These are phyloP conservation scores for Daedaleopsis sinensis DNA, from an alignment of 768 basidiomycete genomes.

Conservation along the genomic window DNA sequence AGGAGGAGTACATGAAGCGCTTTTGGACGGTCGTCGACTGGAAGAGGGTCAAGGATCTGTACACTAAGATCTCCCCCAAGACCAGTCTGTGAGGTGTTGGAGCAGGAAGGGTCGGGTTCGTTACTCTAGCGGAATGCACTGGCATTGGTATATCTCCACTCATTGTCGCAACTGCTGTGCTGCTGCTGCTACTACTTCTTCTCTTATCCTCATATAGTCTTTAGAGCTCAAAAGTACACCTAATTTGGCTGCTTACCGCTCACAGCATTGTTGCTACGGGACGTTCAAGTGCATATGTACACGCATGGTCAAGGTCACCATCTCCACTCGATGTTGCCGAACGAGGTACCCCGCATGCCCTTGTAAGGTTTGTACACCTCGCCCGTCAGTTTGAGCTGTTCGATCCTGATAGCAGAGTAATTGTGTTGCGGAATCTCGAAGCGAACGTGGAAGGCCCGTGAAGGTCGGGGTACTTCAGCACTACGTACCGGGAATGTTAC, in stretches of 20 bases:
- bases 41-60: slow-evolving; percentile 51
- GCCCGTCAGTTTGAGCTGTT: slow-evolving; percentile 78
- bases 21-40: slow-evolving; percentile 89
- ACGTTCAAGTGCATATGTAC: slow-evolving; percentile 2
- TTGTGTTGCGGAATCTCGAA: slow-evolving; percentile 73
- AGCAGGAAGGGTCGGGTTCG: too few relatives aligned
- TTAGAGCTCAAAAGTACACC: slow-evolving; percentile 23
- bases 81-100: too few relatives aligned
- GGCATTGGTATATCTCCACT: neutral
- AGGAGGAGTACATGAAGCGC: slow-evolving; percentile 80
- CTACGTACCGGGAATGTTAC: slow-evolving; percentile 29
- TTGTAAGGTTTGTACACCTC: slow-evolving; percentile 92
- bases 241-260: slow-evolving; percentile 7
- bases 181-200: slow-evolving; percentile 2
- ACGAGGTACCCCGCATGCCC: slow-evolving; percentile 73
- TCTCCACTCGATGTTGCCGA: slow-evolving; percentile 71
- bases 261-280: neutral
- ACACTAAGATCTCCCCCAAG: slow-evolving; percentile 11
- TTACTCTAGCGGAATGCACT: too few relatives aligned
- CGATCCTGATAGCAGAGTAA: slow-evolving; percentile 82
- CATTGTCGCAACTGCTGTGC: neutral
- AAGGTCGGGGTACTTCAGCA: slow-evolving; percentile 56
- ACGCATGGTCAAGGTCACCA: slow-evolving; percentile 23
- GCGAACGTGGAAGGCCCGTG: slow-evolving; percentile 71
- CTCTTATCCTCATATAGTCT: slow-evolving; percentile 22